A percentile compares a stretch with the other conserved stretches of the same genome.
Conservation (phyloP, 768 basidiomycete species). For the Myochromella boudieri region DNA sequence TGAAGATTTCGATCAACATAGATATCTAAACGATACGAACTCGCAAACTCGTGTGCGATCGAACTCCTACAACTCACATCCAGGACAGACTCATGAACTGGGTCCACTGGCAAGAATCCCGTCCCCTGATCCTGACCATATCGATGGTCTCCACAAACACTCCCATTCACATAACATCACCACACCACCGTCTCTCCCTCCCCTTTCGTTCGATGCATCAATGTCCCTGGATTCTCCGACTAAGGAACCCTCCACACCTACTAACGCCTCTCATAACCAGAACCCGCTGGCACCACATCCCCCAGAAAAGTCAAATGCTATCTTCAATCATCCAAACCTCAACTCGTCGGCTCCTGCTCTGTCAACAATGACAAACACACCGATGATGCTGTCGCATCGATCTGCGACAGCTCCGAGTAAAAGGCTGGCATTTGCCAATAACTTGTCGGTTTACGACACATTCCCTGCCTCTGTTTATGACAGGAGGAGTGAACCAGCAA, state of each 20-base stretch:
- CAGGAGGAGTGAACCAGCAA: slow-evolving; percentile 92
- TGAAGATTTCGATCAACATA: slow-evolving; percentile 63
- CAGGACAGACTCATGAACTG: slow-evolving; percentile 46
- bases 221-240: slow-evolving; percentile 31
- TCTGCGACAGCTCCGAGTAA: slow-evolving; percentile 71
- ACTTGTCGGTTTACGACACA: slow-evolving; percentile 95
- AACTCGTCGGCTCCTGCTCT: slow-evolving; percentile 92
- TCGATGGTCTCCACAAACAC: slow-evolving; percentile 82
- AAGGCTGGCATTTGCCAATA: slow-evolving; percentile 84
- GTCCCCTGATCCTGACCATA: slow-evolving; percentile 81
- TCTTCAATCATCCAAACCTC: slow-evolving; percentile 79
- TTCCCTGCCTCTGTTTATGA: slow-evolving; percentile 92
- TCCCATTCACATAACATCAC: slow-evolving; percentile 48
- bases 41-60: slow-evolving; percentile 62
- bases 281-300: slow-evolving; percentile 34
- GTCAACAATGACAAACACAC: slow-evolving; percentile 49
- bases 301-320: slow-evolving; percentile 43
- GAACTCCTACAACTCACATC: slow-evolving; percentile 75
- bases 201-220: slow-evolving; percentile 58
- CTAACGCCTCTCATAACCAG: slow-evolving; percentile 20
- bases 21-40: slow-evolving; percentile 47
- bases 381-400: slow-evolving; percentile 64
- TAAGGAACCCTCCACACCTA: slow-evolving; percentile 40
- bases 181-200: slow-evolving; percentile 36
- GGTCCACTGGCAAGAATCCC: slow-evolving; percentile 84